These are phyloP conservation scores for Arthrobotrys iridis DNA, from an alignment of 2,329 filamentous ascomycete species.

Conservation along the genomic window DNA sequence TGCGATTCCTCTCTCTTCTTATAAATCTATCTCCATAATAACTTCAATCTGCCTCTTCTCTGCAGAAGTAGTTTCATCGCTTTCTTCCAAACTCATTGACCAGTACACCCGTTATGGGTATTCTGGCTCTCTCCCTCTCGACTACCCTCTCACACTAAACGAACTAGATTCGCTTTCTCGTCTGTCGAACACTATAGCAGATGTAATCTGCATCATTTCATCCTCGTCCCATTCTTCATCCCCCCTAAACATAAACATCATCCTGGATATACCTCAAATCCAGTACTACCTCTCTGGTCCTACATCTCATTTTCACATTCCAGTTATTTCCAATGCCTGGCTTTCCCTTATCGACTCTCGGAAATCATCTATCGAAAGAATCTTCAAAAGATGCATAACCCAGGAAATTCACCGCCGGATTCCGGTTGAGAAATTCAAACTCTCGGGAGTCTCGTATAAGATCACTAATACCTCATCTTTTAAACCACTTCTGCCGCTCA, in stretches of 20 bases:
- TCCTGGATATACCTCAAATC: slow-evolving; percentile 43
- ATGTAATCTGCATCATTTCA: slow-evolving; percentile 34
- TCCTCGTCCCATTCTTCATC: background rate
- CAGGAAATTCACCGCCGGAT: slow-evolving; percentile 20
- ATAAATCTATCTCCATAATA: slow-evolving; percentile 17
- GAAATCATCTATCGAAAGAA: slow-evolving; percentile 26
- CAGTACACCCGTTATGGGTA: background rate
- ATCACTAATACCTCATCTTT: slow-evolving; percentile 17
- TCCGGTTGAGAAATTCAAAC: background rate
- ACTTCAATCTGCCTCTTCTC: slow-evolving; percentile 45
- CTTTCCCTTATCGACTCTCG: slow-evolving; percentile 22
- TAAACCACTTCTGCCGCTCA: slow-evolving; percentile 10
- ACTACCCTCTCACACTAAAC: slow-evolving; percentile 32
- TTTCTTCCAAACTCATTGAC: slow-evolving; percentile 16
- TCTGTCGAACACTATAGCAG: slow-evolving; percentile 47
- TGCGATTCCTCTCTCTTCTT: slow-evolving; percentile 5
- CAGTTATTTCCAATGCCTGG: slow-evolving; percentile 15
- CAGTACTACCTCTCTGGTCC: slow-evolving; percentile 53
- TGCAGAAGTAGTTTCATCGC: slow-evolving; percentile 24
- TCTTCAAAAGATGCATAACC: slow-evolving; percentile 23
- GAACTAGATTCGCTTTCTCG: slow-evolving; percentile 40
- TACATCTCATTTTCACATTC: slow-evolving; percentile 21
- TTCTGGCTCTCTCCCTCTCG: background rate
- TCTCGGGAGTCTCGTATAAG: background rate
- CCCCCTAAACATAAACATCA: slow-evolving; percentile 20